Conservation (phyloP, 495 filamentous ascomycete genomes). For the Aspergillus steynii region DNA sequence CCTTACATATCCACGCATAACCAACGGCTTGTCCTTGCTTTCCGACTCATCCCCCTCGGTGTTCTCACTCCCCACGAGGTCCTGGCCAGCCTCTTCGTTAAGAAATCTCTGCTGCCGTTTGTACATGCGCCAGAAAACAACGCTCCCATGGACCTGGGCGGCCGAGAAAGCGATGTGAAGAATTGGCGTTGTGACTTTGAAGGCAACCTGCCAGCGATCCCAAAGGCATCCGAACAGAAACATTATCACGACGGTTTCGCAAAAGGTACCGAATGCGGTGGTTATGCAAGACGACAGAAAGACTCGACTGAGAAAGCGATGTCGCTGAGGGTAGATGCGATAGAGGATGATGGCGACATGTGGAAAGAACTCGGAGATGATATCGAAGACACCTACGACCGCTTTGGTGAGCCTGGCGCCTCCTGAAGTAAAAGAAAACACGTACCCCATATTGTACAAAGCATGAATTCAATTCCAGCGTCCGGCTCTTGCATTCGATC, state of each 20-base stretch:
- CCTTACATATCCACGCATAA: not conserved
- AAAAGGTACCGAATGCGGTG: conserved; percentile 42
- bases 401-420: too few species aligned
- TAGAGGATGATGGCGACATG: conserved; percentile 53
- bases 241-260: conserved; percentile 50
- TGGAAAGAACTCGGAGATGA: conserved; percentile 50
- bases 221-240: conserved; percentile 50
- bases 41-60: not conserved
- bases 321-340: conserved; percentile 39
- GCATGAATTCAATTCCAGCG: conserved; percentile 49
- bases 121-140: conserved; percentile 47
- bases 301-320: conserved; percentile 42
- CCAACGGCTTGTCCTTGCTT: not conserved
- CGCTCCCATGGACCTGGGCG: conserved; percentile 46
- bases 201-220: conserved; percentile 45
- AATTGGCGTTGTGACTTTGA: conserved; percentile 50
- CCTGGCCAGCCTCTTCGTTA: conserved; percentile 5
- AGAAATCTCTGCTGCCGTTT: conserved; percentile 30
- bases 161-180: conserved; percentile 47
- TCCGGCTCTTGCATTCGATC: conserved; percentile 38
- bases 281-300: conserved; percentile 40
- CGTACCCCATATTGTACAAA: conserved; percentile 52
- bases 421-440: not conserved
- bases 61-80: not conserved
- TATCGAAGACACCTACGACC: conserved; percentile 48